A percentile compares a stretch with the other conserved stretches of the same genome.
Evolutionary conservation across 306 rosid genomes (phyloP).

Genomic region (Medicago truncatula): DNA sequence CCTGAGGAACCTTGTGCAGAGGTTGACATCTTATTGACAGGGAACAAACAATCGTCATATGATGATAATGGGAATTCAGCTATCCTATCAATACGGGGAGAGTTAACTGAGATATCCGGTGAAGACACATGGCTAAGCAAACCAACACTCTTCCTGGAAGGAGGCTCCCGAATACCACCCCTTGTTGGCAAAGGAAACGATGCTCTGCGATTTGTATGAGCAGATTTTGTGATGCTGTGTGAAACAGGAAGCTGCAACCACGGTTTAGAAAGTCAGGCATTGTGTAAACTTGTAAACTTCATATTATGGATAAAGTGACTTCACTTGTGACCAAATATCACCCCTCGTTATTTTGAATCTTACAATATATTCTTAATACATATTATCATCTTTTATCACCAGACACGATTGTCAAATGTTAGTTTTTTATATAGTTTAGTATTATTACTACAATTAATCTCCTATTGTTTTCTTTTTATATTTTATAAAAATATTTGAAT

Average conservation of each 20-base stretch:
- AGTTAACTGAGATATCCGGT: constrained; percentile 88
- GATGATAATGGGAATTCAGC: constrained; percentile 94
- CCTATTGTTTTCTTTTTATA: not conserved
- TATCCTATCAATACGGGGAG: constrained; percentile 94
- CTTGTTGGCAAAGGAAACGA: constrained; percentile 73
- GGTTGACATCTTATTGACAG: constrained; percentile 49
- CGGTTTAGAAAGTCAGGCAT: constrained; percentile 39
- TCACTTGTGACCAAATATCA: constrained; percentile 21
- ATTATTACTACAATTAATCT: not conserved
- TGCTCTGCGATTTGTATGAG: constrained; percentile 67
- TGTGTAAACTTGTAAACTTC: not conserved
- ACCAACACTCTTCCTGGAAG: constrained; percentile 46
- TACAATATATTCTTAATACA: not conserved
- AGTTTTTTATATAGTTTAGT: constrained; percentile 10
- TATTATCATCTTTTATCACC: constrained; percentile 7
- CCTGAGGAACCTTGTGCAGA: constrained; percentile 63
- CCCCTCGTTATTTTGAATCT: constrained; percentile 4
- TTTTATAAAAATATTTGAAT: not conserved
- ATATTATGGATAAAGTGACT: constrained; percentile 10
- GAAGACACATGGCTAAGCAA: constrained; percentile 65
- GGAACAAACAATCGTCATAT: constrained; percentile 63
- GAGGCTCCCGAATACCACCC: constrained; percentile 53
- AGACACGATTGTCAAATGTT: not conserved
- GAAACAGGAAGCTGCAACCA: constrained; percentile 68
- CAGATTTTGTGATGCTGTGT: constrained; percentile 47